These are phyloP conservation scores for Durio zibethinus DNA, from an alignment of 345 rosid species.

Conservation along the genomic window DNA sequence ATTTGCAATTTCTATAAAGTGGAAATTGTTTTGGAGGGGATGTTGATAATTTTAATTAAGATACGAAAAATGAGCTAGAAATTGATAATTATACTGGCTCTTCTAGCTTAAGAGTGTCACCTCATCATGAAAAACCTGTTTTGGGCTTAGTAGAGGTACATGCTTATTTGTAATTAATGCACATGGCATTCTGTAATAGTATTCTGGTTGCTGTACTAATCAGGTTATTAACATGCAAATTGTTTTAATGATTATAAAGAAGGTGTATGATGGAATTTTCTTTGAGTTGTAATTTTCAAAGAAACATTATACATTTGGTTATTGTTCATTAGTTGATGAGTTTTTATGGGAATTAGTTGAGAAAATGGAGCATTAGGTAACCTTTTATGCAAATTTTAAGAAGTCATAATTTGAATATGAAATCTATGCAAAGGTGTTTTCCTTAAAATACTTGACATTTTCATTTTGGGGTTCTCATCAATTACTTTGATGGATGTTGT, in stretches of 20 bases:
- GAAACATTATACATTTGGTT: neutral
- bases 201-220: neutral
- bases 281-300: neutral
- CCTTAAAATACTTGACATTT: too few relatives aligned
- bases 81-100: constrained; percentile 35
- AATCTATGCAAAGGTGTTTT: too few relatives aligned
- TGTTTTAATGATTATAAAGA: neutral
- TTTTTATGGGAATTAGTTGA: neutral
- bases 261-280: neutral
- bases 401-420: too few relatives aligned
- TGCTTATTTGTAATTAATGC: neutral
- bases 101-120: constrained; percentile 3
- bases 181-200: neutral
- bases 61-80: constrained; percentile 62
- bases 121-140: constrained; percentile 27
- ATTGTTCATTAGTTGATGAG: neutral
- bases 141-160: constrained; percentile 30
- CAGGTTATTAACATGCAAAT: neutral
- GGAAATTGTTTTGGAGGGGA: constrained; percentile 32
- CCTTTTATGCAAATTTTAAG: neutral
- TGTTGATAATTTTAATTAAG: constrained; percentile 48
- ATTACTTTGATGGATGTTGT: too few relatives aligned
- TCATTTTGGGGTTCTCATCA: too few relatives aligned
- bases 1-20: constrained; percentile 24
- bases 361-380: neutral